Conservation (phyloP, 305 asterid genomes). For the Solanum chacoense region DNA sequence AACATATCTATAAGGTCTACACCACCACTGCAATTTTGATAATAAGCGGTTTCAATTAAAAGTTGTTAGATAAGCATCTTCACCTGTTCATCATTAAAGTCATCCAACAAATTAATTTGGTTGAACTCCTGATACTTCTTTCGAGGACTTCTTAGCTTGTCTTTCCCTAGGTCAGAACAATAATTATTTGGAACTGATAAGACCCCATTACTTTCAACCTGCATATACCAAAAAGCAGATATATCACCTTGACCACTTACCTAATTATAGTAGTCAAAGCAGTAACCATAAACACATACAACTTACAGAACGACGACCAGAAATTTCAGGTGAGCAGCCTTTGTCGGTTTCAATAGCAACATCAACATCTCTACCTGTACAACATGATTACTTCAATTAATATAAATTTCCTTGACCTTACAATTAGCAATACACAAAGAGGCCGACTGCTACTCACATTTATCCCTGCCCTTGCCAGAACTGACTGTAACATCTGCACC, state of each 20-base stretch:
- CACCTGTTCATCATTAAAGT: constrained; percentile 76
- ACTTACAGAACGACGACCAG: constrained; percentile 99
- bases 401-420: background rate
- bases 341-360: constrained; percentile 20
- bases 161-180: constrained; percentile 27
- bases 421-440: constrained; percentile 1
- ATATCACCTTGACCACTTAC: constrained; percentile 47
- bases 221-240: constrained; percentile 24
- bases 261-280: constrained; percentile 27
- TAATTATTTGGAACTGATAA: constrained; percentile 36
- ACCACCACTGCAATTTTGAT: background rate
- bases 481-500: constrained; percentile 20
- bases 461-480: constrained; percentile 30
- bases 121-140: constrained; percentile 37
- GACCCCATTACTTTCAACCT: constrained; percentile 82
- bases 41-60: background rate
- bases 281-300: constrained; percentile 81
- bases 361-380: constrained; percentile 44
- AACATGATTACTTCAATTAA: constrained; percentile 11
- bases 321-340: constrained; percentile 32
- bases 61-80: background rate
- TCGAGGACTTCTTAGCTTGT: constrained; percentile 26
- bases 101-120: constrained; percentile 38
- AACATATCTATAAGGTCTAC: background rate
- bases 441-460: constrained; percentile 10